A percentile compares a stretch with the other conserved stretches of the same genome.
Evolutionary conservation across 331 rosid species (phyloP).

Genomic region (Quercus phellos): DNA sequence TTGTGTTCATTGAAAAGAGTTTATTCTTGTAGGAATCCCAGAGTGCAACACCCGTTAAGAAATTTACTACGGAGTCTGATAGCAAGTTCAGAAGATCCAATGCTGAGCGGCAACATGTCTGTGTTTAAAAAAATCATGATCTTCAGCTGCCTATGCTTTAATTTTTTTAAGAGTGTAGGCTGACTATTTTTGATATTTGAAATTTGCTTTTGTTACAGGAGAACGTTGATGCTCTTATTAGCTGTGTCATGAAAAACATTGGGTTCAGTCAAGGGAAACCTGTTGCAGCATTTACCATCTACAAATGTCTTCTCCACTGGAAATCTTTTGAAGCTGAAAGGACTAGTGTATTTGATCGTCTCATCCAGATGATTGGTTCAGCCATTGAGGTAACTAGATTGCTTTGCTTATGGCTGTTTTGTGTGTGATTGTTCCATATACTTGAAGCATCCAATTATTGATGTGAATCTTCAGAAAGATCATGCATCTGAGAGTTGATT

Average conservation of each 20-base stretch:
- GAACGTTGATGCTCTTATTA: slow-evolving; percentile 87
- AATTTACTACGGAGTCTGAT: slow-evolving; percentile 83
- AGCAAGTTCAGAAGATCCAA: slow-evolving; percentile 76
- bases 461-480: neutral
- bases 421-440: neutral
- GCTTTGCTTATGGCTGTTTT: slow-evolving; percentile 2
- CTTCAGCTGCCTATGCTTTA: neutral
- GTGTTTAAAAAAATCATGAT: slow-evolving; percentile 23
- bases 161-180: slow-evolving; percentile 10
- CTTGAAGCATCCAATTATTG: neutral
- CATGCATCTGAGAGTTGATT: neutral
- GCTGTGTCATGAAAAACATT: slow-evolving; percentile 72
- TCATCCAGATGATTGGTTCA: slow-evolving; percentile 97
- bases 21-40: slow-evolving; percentile 56
- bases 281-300: slow-evolving; percentile 91
- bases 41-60: slow-evolving; percentile 66
- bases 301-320: slow-evolving; percentile 98
- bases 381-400: slow-evolving; percentile 74
- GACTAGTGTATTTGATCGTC: slow-evolving; percentile 98
- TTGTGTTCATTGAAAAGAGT: slow-evolving; percentile 8
- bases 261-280: slow-evolving; percentile 95
- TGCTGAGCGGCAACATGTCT: slow-evolving; percentile 89
- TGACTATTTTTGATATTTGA: slow-evolving; percentile 14
- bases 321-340: slow-evolving; percentile 99
- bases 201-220: slow-evolving; percentile 50